phyloP scores from a whole-genome alignment of 2,329 filamentous ascomycete genomes.

The Verticillium zaregamsianum region DNA sequence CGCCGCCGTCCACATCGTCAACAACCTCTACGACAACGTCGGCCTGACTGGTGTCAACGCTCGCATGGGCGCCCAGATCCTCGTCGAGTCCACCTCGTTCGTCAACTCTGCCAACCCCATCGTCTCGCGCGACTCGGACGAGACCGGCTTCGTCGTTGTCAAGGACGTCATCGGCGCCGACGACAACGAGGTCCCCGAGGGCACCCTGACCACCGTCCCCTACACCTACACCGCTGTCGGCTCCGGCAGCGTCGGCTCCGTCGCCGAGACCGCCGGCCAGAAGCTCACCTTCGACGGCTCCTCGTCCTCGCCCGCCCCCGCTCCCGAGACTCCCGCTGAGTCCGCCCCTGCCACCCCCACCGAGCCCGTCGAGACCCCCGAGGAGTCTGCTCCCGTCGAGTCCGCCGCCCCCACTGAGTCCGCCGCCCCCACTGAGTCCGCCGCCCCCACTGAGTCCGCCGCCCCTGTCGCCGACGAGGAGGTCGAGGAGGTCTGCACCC shows the following conservation, averaged over 20 bases:
- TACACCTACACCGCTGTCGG: conserved; percentile 46
- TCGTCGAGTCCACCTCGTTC: conserved; percentile 53
- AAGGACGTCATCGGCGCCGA: conserved; percentile 41
- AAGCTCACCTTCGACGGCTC: conserved; percentile 26
- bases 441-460: background rate
- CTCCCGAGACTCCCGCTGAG: background rate
- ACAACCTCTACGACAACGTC: conserved; percentile 45
- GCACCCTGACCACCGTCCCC: conserved; percentile 47
- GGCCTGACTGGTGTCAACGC: conserved; percentile 48
- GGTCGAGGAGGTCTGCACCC: conserved; percentile 4
- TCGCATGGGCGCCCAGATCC: conserved; percentile 52
- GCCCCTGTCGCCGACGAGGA: background rate
- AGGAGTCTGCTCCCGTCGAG: conserved; percentile 1
- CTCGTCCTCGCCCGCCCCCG: background rate
- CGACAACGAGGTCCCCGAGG: conserved; percentile 42
- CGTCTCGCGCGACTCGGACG: conserved; percentile 34
- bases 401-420: background rate
- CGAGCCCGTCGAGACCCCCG: conserved; percentile 2
- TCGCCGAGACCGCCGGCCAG: conserved; percentile 34
- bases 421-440: background rate
- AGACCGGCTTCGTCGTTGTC: conserved; percentile 34
- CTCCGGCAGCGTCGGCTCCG: conserved; percentile 36
- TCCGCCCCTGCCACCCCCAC: background rate
- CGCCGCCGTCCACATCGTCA: conserved; percentile 55
- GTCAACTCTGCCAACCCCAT: conserved; percentile 31